phyloP scores from a whole-genome alignment of 169 alveolate species.

The Plasmodium gonderi region DNA sequence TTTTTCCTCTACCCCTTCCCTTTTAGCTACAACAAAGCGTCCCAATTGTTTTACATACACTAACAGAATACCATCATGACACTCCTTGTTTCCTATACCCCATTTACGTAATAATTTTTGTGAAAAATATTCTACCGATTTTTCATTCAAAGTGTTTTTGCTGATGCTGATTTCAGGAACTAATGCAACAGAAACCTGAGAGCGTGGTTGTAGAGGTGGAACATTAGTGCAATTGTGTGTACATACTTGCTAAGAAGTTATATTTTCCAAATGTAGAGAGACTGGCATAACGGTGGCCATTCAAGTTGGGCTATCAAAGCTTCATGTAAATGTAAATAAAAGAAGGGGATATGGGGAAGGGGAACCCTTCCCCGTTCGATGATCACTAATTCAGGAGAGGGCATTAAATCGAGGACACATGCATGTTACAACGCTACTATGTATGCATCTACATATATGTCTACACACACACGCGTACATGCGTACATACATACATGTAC shows the following conservation, averaged over 20 bases:
- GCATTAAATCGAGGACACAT: too few relatives aligned
- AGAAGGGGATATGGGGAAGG: not conserved
- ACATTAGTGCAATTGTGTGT: not conserved
- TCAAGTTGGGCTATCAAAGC: too few relatives aligned
- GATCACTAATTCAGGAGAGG: too few relatives aligned
- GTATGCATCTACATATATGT: too few relatives aligned
- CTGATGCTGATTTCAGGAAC: constrained; percentile 34
- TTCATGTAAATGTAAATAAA: too few relatives aligned
- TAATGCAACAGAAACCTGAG: constrained; percentile 57
- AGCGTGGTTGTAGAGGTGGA: not conserved
- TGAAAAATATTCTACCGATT: constrained; percentile 22
- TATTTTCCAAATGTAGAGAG: too few relatives aligned
- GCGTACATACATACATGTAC: not conserved
- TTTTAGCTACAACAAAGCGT: constrained; percentile 36
- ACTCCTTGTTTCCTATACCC: constrained; percentile 72
- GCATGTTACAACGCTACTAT: too few relatives aligned
- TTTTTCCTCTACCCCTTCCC: constrained; percentile 74
- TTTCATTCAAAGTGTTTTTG: constrained; percentile 42
- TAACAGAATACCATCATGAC: constrained; percentile 73
- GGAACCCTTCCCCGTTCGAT: too few relatives aligned
- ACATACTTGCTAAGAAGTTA: too few relatives aligned
- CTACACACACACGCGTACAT: not conserved
- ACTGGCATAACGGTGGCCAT: too few relatives aligned
- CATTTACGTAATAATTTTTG: constrained; percentile 65
- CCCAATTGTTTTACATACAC: constrained; percentile 63